Conservation (phyloP, 2,329 filamentous ascomycete species). For the Thyridium curvatum region DNA sequence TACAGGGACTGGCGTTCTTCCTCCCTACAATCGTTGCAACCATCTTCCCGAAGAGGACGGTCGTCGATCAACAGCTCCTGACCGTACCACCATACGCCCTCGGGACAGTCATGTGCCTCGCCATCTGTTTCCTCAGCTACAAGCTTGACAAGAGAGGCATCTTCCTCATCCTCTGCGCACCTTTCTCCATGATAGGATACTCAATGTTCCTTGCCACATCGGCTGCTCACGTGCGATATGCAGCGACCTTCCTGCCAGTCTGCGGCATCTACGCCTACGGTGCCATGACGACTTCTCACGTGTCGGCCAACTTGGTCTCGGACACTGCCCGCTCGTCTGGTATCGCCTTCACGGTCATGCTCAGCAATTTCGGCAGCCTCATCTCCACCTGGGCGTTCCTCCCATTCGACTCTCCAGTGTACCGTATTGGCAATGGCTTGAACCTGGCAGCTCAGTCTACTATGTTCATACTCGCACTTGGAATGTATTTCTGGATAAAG, state of each 20-base stretch:
- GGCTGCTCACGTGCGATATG: slow-evolving; percentile 51
- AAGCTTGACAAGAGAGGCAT: slow-evolving; percentile 47
- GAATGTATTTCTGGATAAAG: slow-evolving; percentile 52
- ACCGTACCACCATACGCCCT: slow-evolving; percentile 63
- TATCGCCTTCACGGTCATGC: slow-evolving; percentile 18
- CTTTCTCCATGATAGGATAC: slow-evolving; percentile 59
- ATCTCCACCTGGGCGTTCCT: slow-evolving; percentile 59
- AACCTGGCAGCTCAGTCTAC: slow-evolving; percentile 58
- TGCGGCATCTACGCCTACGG: slow-evolving; percentile 57
- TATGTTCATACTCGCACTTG: slow-evolving; percentile 42
- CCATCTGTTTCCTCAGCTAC: slow-evolving; percentile 51
- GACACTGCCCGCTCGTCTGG: slow-evolving; percentile 53
- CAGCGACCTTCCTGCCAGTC: slow-evolving; percentile 61
- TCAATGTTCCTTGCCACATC: slow-evolving; percentile 58
- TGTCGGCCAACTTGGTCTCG: slow-evolving; percentile 61
- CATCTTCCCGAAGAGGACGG: slow-evolving; percentile 52
- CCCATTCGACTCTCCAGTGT: slow-evolving; percentile 56
- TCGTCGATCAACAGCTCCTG: slow-evolving; percentile 58
- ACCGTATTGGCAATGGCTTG: slow-evolving; percentile 63
- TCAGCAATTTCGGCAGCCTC: slow-evolving; percentile 18
- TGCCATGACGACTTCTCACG: slow-evolving; percentile 58
- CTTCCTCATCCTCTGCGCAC: slow-evolving; percentile 45
- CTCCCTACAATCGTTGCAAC: slow-evolving; percentile 60
- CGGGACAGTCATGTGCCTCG: slow-evolving; percentile 53
- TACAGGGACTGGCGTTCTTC: slow-evolving; percentile 65